Percentiles rank a stretch among this genome's conserved stretches.
phyloP scores from a whole-genome alignment of 2,329 filamentous ascomycete species.

The Emericellopsis cladophorae region DNA sequence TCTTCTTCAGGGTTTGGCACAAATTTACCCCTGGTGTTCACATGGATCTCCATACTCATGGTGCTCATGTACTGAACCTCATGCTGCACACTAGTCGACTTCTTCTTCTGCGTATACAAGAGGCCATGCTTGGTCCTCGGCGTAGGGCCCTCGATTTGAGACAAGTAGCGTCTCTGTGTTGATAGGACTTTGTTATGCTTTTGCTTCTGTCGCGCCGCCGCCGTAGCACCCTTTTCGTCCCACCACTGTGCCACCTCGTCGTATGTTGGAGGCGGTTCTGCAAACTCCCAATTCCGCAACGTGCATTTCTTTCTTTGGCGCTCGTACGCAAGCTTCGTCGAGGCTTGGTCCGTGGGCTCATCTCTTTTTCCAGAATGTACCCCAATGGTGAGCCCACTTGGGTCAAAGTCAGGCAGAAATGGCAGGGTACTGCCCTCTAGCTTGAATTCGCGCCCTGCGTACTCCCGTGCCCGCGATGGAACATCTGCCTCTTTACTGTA shows the following conservation, averaged over 20 bases:
- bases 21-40: constrained; percentile 71
- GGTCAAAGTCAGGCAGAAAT: constrained; percentile 69
- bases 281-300: constrained; percentile 60
- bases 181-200: constrained; percentile 4
- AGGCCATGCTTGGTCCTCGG: constrained; percentile 72
- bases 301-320: constrained; percentile 39
- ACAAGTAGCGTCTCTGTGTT: constrained; percentile 35
- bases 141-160: constrained; percentile 82
- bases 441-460: constrained; percentile 77
- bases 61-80: constrained; percentile 92
- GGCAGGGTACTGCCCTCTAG: constrained; percentile 63
- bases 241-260: constrained; percentile 62
- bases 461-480: constrained; percentile 63
- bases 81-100: constrained; percentile 65
- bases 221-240: constrained; percentile 1
- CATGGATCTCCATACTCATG: constrained; percentile 87
- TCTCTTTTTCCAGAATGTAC: constrained; percentile 39
- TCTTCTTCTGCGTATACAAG: constrained; percentile 70
- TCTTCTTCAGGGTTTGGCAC: constrained; percentile 86
- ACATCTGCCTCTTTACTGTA: constrained; percentile 80
- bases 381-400: constrained; percentile 39
- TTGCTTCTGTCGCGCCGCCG: not conserved
- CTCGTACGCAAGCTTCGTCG: constrained; percentile 36
- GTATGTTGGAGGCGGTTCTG: constrained; percentile 54
- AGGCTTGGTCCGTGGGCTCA: constrained; percentile 32